Base-by-base conservation (phyloP, 2,329 filamentous ascomycete genomes). In the Colletotrichum magnum region DNA sequence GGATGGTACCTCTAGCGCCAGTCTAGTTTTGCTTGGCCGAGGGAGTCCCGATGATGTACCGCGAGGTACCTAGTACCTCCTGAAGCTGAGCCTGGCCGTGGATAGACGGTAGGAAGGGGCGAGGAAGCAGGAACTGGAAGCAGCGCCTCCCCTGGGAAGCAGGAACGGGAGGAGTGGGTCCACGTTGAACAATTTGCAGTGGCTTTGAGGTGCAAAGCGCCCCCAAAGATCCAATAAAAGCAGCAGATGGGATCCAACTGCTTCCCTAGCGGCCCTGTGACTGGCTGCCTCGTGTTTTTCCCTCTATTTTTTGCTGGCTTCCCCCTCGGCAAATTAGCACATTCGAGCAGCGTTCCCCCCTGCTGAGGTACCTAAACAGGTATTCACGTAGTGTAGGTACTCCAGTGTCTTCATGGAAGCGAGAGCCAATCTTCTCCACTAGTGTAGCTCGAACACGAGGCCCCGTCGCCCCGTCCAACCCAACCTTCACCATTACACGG, bases 301-400 rank as follows among this genome's bases (percentile, higher is more conserved):
- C 16, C 32, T 18, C 47, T 10, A 21, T 43, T 60, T 16, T 50
- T 32, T 57, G 18, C 52, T 57, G 18, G 41, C 28, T 6, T 12
- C 52, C 28, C 26, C 72, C 70, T 75, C 72, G 71, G 69, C 70
- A 62, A 73, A 72, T 72, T 72, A 71, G 68, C 72, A 73, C 72
- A 59, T 57, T 71, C 36, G 41, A 72, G 74, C 47, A 66, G 45
- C 45, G 53, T 32, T 39, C 41, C 39, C 28, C 68, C 52, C 53
- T 68, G 65, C 39, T 21, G 21, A 24, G 21, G 21, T 24, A 24
- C 21, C 3, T 24, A 18, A 18, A 18, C 18, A 18, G 18, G 18
- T 18, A 18, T 18, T 18, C 18, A 18, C 18, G 18, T 18, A 18
- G 18, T 18, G 18, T 18, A 18, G 18, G 18, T 18, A 18, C 18